Base-by-base conservation (phyloP, 768 basidiomycete species). In the Clitopilus hobsonii region DNA sequence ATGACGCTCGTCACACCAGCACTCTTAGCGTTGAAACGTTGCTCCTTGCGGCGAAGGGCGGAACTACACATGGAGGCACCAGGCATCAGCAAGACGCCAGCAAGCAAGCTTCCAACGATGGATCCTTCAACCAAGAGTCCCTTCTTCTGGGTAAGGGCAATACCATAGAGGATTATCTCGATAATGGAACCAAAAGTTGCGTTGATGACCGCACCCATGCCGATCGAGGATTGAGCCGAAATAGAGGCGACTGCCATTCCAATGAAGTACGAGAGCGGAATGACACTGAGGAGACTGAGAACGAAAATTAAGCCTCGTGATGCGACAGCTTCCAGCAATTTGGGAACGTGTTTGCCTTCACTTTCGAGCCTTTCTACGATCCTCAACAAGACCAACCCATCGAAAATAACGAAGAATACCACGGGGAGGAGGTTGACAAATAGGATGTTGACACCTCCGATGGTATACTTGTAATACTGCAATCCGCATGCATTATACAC, bases 221-320 rank as follows among this genome's bases (percentile, higher is more conserved):
- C 97, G 58, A 99, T 99, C 1, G 91, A 94, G 0, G 93, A 95
- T 65, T 98, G 97, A 0, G 97, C 97, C n/a, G 90, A 93, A 64
- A 99, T 98, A 41, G 91, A 94, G 2, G 97, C 97, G 57, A 99
- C 97, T 6, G 97, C 97, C 97, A 98, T 98, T 16, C 97, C 97
- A 65, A 99, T 98, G 74, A 99, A 99, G 76, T 99, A 99, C 6
- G 91, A 94, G 18, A 99, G 79, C 0, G 97, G 97, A 60, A 99
- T 98, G 64, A 99, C 93, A 61, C 91, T 92, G 24, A 89, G 82
- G 45, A 99, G 76, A 60, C 88, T 82, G 62, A 95, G 71, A 41
- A 92, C 60, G 69, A 99, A 98, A 63, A 98, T 88, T 62, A 91
- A 71, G 2, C 80, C 82, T 49, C 86, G 86, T 1, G 86, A 86